Conservation (phyloP, 805 yeast genomes). For the Maudiozyma barnettii region DNA sequence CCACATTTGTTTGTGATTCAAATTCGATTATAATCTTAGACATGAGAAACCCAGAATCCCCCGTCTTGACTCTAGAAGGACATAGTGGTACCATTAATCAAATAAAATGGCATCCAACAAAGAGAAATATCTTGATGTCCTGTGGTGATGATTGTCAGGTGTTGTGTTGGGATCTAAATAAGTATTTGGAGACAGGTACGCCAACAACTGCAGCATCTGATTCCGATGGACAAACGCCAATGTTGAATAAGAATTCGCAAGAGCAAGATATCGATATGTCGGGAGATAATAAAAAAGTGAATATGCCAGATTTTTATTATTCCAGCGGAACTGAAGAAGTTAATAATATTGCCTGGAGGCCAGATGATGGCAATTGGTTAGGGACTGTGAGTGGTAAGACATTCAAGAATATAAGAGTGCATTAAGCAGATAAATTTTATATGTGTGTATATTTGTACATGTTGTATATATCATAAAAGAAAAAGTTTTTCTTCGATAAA, state of each 20-base stretch:
- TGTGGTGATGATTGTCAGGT: conserved; percentile 73
- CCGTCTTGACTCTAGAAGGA: conserved; percentile 59
- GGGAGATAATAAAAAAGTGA: conserved; percentile 9
- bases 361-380: conserved; percentile 60
- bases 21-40: conserved; percentile 63
- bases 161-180: conserved; percentile 53
- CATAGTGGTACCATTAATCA: conserved; percentile 62
- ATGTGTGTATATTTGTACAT: not conserved
- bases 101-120: conserved; percentile 76
- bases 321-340: conserved; percentile 56
- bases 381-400: conserved; percentile 41
- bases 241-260: not conserved
- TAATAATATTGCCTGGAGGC: conserved; percentile 68
- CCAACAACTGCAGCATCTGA: not conserved
- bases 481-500: too few species aligned
- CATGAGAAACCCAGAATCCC: conserved; percentile 79
- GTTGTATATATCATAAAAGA: too few species aligned
- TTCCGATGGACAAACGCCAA: not conserved
- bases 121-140: conserved; percentile 44
- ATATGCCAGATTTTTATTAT: conserved; percentile 38
- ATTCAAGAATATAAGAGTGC: conserved; percentile 28
- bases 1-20: conserved; percentile 69
- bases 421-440: not conserved
- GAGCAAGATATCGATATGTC: conserved; percentile 2
- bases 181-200: conserved; percentile 9